phyloP scores from a whole-genome alignment of 192 early-diverging fungal genomes.

The Entomortierella beljakovae region DNA sequence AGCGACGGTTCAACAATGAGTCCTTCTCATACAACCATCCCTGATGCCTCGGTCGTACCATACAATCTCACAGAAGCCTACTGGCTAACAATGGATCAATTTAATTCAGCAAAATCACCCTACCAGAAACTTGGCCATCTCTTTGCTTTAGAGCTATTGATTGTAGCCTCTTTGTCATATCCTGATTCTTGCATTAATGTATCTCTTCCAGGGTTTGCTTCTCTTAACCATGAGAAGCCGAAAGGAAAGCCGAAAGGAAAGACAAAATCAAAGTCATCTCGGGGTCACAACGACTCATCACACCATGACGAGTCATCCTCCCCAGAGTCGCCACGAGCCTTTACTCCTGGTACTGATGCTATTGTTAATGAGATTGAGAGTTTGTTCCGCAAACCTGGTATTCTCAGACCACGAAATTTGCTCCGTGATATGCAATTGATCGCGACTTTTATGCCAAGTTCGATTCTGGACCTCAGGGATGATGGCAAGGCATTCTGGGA shows the following conservation, averaged over 20 bases:
- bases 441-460: conserved; percentile 47
- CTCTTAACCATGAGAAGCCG: background rate
- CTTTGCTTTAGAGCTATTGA: conserved; percentile 50
- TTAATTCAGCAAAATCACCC: conserved; percentile 42
- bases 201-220: background rate
- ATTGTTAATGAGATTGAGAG: conserved; percentile 56
- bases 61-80: conserved; percentile 48
- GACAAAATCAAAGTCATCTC: background rate
- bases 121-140: conserved; percentile 53
- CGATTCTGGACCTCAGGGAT: conserved; percentile 51
- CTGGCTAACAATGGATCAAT: conserved; percentile 37
- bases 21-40: background rate
- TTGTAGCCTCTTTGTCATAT: conserved; percentile 54
- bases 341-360: conserved; percentile 55
- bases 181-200: conserved; percentile 31
- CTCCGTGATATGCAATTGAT: conserved; percentile 57
- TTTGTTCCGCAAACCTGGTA: conserved; percentile 35
- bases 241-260: background rate
- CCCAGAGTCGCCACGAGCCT: conserved; percentile 21
- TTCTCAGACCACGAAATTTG: conserved; percentile 40
- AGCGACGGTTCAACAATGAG: background rate
- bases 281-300: no score
- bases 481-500: conserved; percentile 61
- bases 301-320: background rate
- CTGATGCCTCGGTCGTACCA: background rate